Base-by-base conservation (phyloP, 2,329 filamentous ascomycete species). In the Fusarium sp. region DNA sequence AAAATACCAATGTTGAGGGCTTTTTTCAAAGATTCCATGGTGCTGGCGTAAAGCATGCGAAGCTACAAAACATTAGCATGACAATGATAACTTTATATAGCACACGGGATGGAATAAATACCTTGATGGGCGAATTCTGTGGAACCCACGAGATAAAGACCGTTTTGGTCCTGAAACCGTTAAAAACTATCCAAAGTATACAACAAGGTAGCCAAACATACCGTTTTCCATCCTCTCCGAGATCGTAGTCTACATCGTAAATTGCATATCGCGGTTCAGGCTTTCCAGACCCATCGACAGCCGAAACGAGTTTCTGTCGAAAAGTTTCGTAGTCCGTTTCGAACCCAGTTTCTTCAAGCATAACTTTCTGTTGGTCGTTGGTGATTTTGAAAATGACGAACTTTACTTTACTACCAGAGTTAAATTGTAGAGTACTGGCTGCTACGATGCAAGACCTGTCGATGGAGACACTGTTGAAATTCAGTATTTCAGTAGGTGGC, bases 61-160 rank as follows among this genome's bases (percentile, higher is more conserved):
- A 68, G 58, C 71, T 73, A 12, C 5, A 10, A 24, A 22, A 3
- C 4, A 15, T 20, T 29, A 46, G 20, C 5, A 20, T 12, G 5
- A 8, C 8, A n/a, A n/a, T n/a, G n/a, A 3, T 40, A 2, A 6
- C 6, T 4, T 22, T 3, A 15, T 5, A 16, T 11, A 10, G 18
- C 2, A 38, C 34, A 38, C 34, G 18, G 43, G 45, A 30, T 4
- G 10, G 34, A 38, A 29, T 15, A 20, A 18, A 18, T 51, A 73
- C 70, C 70, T 69, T 73, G 34, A 72, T 66, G 9, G 70, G 20
- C 4, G 67, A 25, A 4, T 16, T 48, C 6, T n/a, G 20, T 1
- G 70, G 70, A 8, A 73, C 70, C 67, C 70, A 73, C 15, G 70
- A 73, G 6, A 73, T 60, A 12, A 73, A 73, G 6, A 73, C 24